These are phyloP conservation scores for barley (Hordeum vulgare) DNA, from an alignment of 176 grass and related monocot genomes.

Conservation along the genomic window MorexV3_pseudomolecules_assembly NC_058518.1:493416313-493416812, in stretches of 20 bases:
- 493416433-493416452: not conserved
- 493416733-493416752: not conserved
- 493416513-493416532: too few relatives aligned
- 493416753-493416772: slow-evolving; percentile 16
- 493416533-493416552: slow-evolving; percentile 21
- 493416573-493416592: slow-evolving; percentile 66
- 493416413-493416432: not conserved
- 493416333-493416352: not conserved
- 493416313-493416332: not conserved
- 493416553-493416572: slow-evolving; percentile 61
- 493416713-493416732: not conserved
- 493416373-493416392: not conserved
- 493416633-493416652: not conserved
- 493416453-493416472: not conserved
- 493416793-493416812: too few relatives aligned
- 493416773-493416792: not conserved
- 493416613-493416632: slow-evolving; percentile 19
- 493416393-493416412: not conserved
- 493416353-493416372: too few relatives aligned
- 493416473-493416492: not conserved
- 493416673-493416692: slow-evolving; percentile 2
- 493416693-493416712: slow-evolving; percentile 27
- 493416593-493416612: slow-evolving; percentile 59
- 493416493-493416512: too few relatives aligned
- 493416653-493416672: not conserved